phyloP scores from a whole-genome alignment of 129 eudicot species.

The Flaveria bidentis region DNA sequence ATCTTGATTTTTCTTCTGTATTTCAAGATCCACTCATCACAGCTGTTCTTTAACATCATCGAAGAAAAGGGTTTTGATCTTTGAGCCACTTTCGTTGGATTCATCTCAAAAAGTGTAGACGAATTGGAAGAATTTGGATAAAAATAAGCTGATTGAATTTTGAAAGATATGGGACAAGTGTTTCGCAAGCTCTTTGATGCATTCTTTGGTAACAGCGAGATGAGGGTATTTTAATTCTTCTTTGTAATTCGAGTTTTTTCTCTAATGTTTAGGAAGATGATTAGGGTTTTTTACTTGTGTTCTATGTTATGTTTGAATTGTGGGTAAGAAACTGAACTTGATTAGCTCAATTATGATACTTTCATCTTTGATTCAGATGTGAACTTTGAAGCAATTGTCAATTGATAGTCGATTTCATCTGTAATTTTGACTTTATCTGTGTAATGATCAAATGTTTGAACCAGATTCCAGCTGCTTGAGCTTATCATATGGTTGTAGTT shows the following conservation, averaged over 20 bases:
- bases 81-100: not conserved
- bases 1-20: not conserved
- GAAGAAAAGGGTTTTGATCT: not conserved
- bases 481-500: not conserved
- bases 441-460: constrained; percentile 1
- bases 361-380: too few species aligned
- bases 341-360: too few species aligned
- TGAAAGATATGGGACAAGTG: constrained; percentile 80
- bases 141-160: not conserved
- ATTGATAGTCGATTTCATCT: too few species aligned
- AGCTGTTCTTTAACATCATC: not conserved
- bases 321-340: too few species aligned
- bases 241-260: not conserved
- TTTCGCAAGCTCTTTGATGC: constrained; percentile 95
- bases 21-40: not conserved
- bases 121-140: not conserved
- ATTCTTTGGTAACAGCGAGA: constrained; percentile 96
- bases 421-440: constrained; percentile 1
- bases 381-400: too few species aligned
- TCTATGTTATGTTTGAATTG: too few species aligned
- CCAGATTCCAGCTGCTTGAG: not conserved
- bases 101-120: not conserved
- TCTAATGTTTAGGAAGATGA: not conserved
- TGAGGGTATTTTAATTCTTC: constrained; percentile 57
- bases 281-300: constrained; percentile 26